phyloP scores from a whole-genome alignment of 2,329 filamentous ascomycete species.

The Claviceps digitariae region DNA sequence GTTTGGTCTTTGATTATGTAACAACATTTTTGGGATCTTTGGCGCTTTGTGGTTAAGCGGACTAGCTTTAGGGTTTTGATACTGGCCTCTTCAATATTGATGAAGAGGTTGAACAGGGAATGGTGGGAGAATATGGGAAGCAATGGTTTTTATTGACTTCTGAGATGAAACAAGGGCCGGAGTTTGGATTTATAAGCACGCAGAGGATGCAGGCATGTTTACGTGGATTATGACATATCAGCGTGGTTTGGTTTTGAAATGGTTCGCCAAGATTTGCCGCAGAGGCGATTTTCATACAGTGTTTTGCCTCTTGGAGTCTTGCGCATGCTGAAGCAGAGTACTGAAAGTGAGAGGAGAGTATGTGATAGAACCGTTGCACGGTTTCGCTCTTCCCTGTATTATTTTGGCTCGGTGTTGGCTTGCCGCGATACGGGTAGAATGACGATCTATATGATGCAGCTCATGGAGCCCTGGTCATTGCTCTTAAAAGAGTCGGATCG shows the following conservation, averaged over 20 bases:
- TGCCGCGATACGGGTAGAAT: background rate
- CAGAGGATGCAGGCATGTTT: slow-evolving; percentile 6
- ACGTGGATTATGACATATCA: slow-evolving; percentile 9
- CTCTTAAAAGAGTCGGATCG: background rate
- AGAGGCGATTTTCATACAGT: background rate
- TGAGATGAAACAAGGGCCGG: slow-evolving; percentile 3
- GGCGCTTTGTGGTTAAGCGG: slow-evolving; percentile 5
- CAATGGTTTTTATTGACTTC: background rate
- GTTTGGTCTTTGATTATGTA: slow-evolving; percentile 15
- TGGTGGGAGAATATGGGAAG: background rate
- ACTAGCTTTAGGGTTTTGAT: slow-evolving; percentile 2
- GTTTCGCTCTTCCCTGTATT: background rate
- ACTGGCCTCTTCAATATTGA: background rate
- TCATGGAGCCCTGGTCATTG: background rate
- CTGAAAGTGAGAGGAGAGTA: background rate
- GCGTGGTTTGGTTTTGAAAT: slow-evolving; percentile 2
- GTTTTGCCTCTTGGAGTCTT: background rate
- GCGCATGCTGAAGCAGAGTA: background rate
- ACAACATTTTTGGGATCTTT: slow-evolving; percentile 11
- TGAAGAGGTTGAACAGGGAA: background rate
- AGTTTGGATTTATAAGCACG: slow-evolving; percentile 14
- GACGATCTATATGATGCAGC: background rate
- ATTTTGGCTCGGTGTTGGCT: background rate
- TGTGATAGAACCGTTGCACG: background rate
- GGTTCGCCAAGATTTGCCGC: background rate